Base-by-base conservation (phyloP, 1,284 basidiomycete species). In the Puccinia triticina region DNA sequence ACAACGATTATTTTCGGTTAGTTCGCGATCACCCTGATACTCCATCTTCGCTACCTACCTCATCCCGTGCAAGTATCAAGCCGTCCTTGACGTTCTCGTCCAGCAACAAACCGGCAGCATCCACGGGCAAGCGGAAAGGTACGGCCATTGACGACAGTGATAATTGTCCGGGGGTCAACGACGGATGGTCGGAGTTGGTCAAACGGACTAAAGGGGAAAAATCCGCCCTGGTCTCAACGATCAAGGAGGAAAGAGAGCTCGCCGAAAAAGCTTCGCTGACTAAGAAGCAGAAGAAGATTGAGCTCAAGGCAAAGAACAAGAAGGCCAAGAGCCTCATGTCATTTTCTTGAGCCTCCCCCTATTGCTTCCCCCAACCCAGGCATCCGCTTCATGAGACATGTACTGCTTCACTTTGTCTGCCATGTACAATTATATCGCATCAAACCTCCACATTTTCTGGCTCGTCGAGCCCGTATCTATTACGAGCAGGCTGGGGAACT, bases 271-370 rank as follows among this genome's bases (percentile, higher is more conserved):
- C 69, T 0, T 71, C 55, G 43, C 11, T 74, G 16, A 29, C 53
- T 32, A 82, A 76, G 50, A 82, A 82, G 46, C 69, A 75, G 53
- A 75, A 57, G 23, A 76, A 76, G 64, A n/a, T 5, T 14, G 80
- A 73, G 16, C 72, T 82, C 2, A 82, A 82, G 37, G 59, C 73
- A 18, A 82, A 76, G 73, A 82, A 82, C 26, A 82, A 82, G 64
- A 82, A 82, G 71, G 80, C 80, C 37, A 82, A 82, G 43, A 76
- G 72, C 32, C 46, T 82, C n/a, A 82, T 82, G 80, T 82, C 80
- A 10, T 82, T 82, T 74, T 81, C 79, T 73, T 81, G 43, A 81
- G 34, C 21, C 34, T 40, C 26, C 23, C 32, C 64, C 34, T 46
- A 8, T 46, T 50, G 48, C 2, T 50, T 50, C 48, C 18, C 40